Percentiles rank a stretch among this genome's conserved stretches.
Evolutionary conservation across 257 asterid species (phyloP).

Genomic region (Capsicum baccatum): DNA sequence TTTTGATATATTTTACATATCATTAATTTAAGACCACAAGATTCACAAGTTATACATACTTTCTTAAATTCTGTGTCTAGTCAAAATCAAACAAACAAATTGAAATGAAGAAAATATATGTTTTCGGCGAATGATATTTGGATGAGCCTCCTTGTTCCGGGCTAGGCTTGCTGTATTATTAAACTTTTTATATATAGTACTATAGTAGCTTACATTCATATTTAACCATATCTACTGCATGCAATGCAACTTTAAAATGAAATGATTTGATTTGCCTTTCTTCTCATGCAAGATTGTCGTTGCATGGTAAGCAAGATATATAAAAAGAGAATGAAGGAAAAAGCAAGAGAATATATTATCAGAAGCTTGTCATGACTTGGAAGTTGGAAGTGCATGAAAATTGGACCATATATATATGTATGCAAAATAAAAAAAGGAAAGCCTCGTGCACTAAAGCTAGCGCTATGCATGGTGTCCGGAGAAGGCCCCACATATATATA

Average conservation of each 20-base stretch:
- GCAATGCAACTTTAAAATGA: conserved; percentile 30
- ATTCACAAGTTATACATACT: too few relatives aligned
- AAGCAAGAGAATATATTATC: conserved; percentile 22
- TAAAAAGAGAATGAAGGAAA: conserved; percentile 20
- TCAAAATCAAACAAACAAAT: too few relatives aligned
- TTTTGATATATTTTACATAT: too few relatives aligned
- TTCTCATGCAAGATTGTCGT: conserved; percentile 45
- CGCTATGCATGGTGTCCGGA: too few relatives aligned
- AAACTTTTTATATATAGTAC: neutral
- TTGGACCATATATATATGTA: conserved; percentile 13
- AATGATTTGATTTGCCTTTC: conserved; percentile 35
- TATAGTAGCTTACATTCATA: neutral
- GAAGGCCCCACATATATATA: neutral
- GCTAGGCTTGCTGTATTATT: neutral
- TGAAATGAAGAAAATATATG: too few relatives aligned
- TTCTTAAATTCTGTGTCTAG: too few relatives aligned
- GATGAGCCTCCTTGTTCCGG: neutral
- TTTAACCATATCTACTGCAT: neutral
- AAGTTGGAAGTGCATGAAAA: conserved; percentile 27
- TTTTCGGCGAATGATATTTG: neutral
- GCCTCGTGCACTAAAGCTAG: too few relatives aligned
- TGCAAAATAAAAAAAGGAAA: too few relatives aligned
- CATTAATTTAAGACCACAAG: too few relatives aligned
- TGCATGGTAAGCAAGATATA: conserved; percentile 32
- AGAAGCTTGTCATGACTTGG: conserved; percentile 30